Evolutionary conservation across 139 green algal genomes (phyloP).

Genomic region (Coccomyxa sp.): DNA sequence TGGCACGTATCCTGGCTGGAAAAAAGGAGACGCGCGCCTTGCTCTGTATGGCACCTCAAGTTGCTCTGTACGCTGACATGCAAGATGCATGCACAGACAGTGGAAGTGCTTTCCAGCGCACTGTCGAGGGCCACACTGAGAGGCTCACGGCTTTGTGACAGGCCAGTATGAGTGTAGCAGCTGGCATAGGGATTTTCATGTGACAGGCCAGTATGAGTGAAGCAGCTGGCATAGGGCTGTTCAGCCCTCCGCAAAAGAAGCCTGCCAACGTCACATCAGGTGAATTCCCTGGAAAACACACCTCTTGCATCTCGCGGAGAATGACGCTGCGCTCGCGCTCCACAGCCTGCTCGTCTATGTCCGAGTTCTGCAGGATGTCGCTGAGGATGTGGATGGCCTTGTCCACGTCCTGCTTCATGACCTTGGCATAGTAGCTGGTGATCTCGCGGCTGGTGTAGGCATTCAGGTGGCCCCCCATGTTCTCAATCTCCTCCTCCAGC

Average conservation of each 20-base stretch:
- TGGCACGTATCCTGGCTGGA: no score
- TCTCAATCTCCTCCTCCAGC: constrained; percentile 96
- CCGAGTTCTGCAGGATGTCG: constrained; percentile 96
- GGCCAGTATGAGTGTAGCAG: neutral
- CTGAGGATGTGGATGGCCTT: constrained; percentile 91
- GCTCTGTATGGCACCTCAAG: no score
- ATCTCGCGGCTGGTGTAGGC: constrained; percentile 97
- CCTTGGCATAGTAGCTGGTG: constrained; percentile 95
- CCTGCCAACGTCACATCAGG: no score
- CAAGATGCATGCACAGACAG: neutral
- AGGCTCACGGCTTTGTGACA: neutral
- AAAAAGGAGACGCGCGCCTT: no score
- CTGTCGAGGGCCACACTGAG: neutral
- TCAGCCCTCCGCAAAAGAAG: neutral
- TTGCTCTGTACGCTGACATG: neutral
- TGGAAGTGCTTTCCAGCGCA: no score
- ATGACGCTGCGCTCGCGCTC: constrained; percentile 94
- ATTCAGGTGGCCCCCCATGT: constrained; percentile 98
- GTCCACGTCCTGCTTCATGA: constrained; percentile 75
- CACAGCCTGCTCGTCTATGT: constrained; percentile 80
- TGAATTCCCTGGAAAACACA: constrained; percentile 26
- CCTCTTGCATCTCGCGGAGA: constrained; percentile 96
- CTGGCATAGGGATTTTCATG: neutral
- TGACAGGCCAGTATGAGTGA: constrained; percentile 1
- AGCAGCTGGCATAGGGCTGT: neutral